Evolutionary conservation across 2,329 filamentous ascomycete species (phyloP).

Genomic region (Fusarium protoensiforme): DNA sequence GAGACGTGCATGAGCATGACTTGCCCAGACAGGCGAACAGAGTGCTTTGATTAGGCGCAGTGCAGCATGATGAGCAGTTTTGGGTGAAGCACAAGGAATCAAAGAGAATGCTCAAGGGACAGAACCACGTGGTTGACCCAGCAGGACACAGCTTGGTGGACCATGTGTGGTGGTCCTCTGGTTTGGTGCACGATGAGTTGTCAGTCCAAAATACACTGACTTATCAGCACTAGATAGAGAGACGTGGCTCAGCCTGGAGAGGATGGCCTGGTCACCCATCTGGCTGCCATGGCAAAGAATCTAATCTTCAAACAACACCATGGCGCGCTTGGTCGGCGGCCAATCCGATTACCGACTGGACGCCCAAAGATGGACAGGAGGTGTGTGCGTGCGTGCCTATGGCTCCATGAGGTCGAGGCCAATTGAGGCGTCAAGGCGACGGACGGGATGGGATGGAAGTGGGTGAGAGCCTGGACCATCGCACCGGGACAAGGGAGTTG

Average conservation of each 20-base stretch:
- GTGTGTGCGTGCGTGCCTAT: background rate
- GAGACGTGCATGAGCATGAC: background rate
- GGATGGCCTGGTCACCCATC: background rate
- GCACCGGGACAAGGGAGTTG: background rate
- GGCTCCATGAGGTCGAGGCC: background rate
- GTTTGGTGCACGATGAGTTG: slow-evolving; percentile 1
- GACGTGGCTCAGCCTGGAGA: slow-evolving; percentile 2
- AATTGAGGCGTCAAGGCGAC: background rate
- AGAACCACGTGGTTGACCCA: background rate
- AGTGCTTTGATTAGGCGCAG: background rate
- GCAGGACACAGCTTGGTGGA: background rate
- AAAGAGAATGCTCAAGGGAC: background rate
- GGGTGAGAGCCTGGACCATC: background rate
- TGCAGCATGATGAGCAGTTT: background rate
- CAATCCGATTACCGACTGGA: background rate
- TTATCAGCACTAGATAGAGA: background rate
- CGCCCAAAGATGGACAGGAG: background rate
- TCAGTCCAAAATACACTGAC: slow-evolving; percentile 1
- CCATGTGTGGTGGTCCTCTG: background rate
- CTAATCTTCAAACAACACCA: background rate
- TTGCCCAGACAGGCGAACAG: background rate
- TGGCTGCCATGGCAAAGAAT: background rate
- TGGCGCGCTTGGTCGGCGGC: background rate
- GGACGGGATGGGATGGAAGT: background rate
- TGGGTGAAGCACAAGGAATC: background rate